phyloP scores from a whole-genome alignment of 495 filamentous ascomycete species.

The Trichoderma reesei region DNA sequence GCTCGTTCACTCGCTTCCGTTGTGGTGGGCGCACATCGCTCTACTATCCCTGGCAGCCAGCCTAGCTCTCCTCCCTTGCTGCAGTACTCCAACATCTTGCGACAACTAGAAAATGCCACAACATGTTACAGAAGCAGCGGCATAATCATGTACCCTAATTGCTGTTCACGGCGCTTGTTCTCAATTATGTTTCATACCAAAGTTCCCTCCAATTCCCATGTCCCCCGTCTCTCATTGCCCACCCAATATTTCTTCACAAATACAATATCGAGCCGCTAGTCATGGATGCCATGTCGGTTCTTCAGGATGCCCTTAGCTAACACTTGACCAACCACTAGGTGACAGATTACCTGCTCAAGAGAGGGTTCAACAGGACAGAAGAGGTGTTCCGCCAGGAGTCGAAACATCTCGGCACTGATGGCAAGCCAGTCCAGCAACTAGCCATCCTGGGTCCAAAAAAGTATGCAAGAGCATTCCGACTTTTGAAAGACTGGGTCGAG shows the following conservation, averaged over 20 bases:
- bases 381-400: constrained; percentile 89
- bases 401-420: constrained; percentile 60
- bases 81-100: neutral
- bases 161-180: neutral
- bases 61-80: no score
- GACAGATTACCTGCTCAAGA: constrained; percentile 92
- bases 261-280: no score
- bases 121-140: neutral
- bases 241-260: neutral
- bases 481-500: constrained; percentile 74
- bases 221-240: neutral
- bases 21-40: neutral
- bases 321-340: constrained; percentile 45
- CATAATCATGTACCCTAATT: no score
- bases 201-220: neutral
- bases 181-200: neutral
- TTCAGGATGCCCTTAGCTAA: neutral
- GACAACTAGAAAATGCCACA: neutral
- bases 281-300: no score
- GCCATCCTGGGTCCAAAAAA: constrained; percentile 66
- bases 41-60: neutral
- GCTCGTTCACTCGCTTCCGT: constrained; percentile 7
- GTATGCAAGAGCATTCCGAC: constrained; percentile 61
- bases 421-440: constrained; percentile 51
- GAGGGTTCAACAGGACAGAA: constrained; percentile 88